phyloP scores from a whole-genome alignment of 176 grass and related monocot species.

The Zea mays region DNA sequence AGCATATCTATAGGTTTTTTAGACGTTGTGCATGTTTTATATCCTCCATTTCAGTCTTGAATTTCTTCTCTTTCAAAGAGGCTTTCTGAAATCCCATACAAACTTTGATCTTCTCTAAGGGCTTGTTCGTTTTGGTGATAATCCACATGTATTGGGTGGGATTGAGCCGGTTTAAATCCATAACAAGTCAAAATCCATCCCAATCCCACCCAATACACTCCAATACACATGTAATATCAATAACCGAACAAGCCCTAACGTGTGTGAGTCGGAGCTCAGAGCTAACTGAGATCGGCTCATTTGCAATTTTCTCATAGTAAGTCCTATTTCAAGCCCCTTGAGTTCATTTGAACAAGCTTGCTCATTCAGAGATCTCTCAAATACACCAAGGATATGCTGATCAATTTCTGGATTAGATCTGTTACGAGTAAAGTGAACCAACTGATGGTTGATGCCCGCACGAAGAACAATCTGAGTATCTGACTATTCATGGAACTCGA shows the following conservation, averaged over 20 bases:
- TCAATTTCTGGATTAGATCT: conserved; percentile 42
- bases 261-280: conserved; percentile 60
- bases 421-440: conserved; percentile 51
- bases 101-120: conserved; percentile 74
- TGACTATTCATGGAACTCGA: conserved; percentile 36
- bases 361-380: conserved; percentile 78
- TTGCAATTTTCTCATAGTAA: conserved; percentile 66
- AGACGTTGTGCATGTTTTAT: conserved; percentile 47
- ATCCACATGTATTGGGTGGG: too few species aligned
- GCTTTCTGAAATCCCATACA: conserved; percentile 74
- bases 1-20: conserved; percentile 77
- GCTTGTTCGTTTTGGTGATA: too few species aligned
- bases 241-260: too few species aligned
- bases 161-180: too few species aligned
- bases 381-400: conserved; percentile 59
- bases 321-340: conserved; percentile 76
- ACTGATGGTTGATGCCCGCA: conserved; percentile 35
- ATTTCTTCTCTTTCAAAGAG: conserved; percentile 81
- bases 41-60: conserved; percentile 73
- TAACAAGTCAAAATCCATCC: too few species aligned
- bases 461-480: conserved; percentile 58
- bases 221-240: too few species aligned
- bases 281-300: conserved; percentile 65
- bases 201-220: too few species aligned
- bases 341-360: conserved; percentile 81